Evolutionary conservation across 1,284 basidiomycete species (phyloP).

Genomic region (Kwoniella shivajii): DNA sequence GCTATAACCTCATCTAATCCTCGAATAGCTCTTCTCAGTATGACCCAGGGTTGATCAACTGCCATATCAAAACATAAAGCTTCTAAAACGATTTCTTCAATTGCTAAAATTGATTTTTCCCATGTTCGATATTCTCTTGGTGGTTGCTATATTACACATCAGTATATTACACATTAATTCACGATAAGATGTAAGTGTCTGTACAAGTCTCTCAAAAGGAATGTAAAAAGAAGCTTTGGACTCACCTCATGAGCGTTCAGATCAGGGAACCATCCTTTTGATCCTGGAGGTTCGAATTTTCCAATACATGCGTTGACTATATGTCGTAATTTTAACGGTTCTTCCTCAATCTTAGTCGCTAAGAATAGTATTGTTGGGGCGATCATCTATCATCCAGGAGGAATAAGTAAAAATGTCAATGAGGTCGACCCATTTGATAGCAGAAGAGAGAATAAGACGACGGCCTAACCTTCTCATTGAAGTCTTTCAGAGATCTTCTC

Average conservation of each 20-base stretch:
- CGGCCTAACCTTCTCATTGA: constrained; percentile 56
- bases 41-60: constrained; percentile 76
- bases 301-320: constrained; percentile 41
- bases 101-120: constrained; percentile 70
- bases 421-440: no score
- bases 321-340: constrained; percentile 40
- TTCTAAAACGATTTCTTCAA: constrained; percentile 82
- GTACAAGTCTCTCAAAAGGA: no score
- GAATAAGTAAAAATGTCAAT: no score
- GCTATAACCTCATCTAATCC: constrained; percentile 25
- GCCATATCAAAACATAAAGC: constrained; percentile 90
- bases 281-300: constrained; percentile 31
- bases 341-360: constrained; percentile 71
- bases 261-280: constrained; percentile 32
- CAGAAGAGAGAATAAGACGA: no score
- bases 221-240: background rate
- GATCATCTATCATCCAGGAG: constrained; percentile 64
- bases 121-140: constrained; percentile 71
- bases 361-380: constrained; percentile 88
- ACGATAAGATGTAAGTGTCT: background rate
- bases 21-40: constrained; percentile 66
- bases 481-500: constrained; percentile 82
- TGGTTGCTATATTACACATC: constrained; percentile 10
- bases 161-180: background rate
- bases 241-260: constrained; percentile 10